phyloP scores from a whole-genome alignment of 2,329 filamentous ascomycete genomes.

The Xylaria sp. region DNA sequence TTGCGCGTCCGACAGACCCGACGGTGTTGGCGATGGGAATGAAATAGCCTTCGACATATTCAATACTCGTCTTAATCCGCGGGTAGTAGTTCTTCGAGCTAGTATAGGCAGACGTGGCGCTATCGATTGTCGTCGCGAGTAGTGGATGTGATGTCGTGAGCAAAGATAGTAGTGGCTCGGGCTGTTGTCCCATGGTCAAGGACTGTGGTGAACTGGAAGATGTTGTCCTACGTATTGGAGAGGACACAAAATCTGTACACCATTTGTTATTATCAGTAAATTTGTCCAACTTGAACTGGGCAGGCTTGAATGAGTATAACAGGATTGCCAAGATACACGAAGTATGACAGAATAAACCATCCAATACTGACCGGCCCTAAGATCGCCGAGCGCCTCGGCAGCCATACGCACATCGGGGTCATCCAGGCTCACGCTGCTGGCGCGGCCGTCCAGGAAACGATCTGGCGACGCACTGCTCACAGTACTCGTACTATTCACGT shows the following conservation, averaged over 20 bases:
- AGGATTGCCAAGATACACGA: not conserved
- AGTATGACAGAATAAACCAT: conserved; percentile 21
- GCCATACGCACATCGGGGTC: conserved; percentile 76
- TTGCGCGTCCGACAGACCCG: conserved; percentile 82
- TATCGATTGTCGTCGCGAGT: conserved; percentile 84
- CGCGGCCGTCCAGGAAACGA: conserved; percentile 56
- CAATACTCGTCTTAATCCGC: conserved; percentile 86
- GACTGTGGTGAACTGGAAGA: conserved; percentile 55
- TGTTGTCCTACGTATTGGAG: conserved; percentile 62
- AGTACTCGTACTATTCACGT: conserved; percentile 56
- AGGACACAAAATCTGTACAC: conserved; percentile 71
- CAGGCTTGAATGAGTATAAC: conserved; percentile 13
- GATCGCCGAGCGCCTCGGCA: conserved; percentile 79
- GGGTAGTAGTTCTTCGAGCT: conserved; percentile 91
- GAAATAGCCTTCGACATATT: conserved; percentile 89
- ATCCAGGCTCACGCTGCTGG: conserved; percentile 68
- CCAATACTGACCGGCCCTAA: conserved; percentile 72
- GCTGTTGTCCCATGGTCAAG: conserved; percentile 59
- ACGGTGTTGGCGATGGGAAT: conserved; percentile 89
- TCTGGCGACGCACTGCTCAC: conserved; percentile 60
- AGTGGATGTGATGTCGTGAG: conserved; percentile 90
- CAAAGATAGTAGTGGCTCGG: conserved; percentile 85
- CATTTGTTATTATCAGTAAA: conserved; percentile 34
- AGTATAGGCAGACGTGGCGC: conserved; percentile 85
- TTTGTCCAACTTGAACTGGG: conserved; percentile 19